Base-by-base conservation (phyloP, 257 asterid genomes). In the Ilex aquifolium region DNA sequence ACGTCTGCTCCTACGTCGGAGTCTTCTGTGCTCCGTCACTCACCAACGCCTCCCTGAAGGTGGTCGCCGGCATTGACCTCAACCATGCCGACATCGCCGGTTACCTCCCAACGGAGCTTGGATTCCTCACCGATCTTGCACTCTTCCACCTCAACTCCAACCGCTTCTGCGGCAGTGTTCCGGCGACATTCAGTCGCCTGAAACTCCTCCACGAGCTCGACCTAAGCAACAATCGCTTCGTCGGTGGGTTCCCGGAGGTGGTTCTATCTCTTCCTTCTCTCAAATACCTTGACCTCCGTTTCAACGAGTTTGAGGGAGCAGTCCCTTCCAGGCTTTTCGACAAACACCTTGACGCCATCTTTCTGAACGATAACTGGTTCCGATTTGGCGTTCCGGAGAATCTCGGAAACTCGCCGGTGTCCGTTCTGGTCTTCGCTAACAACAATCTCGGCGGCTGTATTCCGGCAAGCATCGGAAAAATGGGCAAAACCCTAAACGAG, bases 1-100 rank as follows among this genome's bases (percentile, higher is more conserved):
- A 76, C 21, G 88, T 87, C 7, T 87, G 95, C 70, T 69, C 82
- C 27, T 87, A 87, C 56, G 68, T 46, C 0, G 94, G 94, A 6
- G 84, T 87, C 1, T 85, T 61, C 57, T 87, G 95, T 52, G 73
- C 87, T 9, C 65, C 76, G 1, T 72, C 85, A 3, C 80, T 72
- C 31, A 32, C 62, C 0, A 77, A 87, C 70, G 40, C 73, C 36
- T 74, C 88, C 14, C 50, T 59, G 57, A 61, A 60, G 49, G 95
- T 87, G 3, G 91, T 87, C 0, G 87, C 95, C 16, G 93, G 93
- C 44, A 77, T 87, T 42, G 95, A 87, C 72, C 84, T 87, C 44
- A 87, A 87, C 77, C 83, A 81, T 30, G 95, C 82, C 0, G 95
- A 87, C 52, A 87, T 87, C 42, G 95, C 94, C 44, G 95, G 94